Percentiles rank a stretch among this genome's conserved stretches.
phyloP scores from a whole-genome alignment of 495 filamentous ascomycete species.

The Daldinia vernicosa region DNA sequence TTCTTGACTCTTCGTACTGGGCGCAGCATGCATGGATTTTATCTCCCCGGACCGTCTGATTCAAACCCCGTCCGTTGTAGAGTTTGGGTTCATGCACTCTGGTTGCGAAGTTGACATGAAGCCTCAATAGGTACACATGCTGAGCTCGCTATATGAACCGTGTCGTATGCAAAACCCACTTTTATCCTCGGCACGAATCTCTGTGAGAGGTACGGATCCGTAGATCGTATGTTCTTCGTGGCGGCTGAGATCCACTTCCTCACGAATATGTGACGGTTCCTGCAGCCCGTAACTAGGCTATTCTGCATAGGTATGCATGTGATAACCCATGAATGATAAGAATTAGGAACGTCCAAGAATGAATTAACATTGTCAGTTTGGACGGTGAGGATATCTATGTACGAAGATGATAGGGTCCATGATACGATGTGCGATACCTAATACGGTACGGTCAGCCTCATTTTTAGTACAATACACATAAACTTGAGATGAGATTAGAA shows the following conservation, averaged over 20 bases:
- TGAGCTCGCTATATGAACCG: not conserved
- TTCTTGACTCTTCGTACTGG: not conserved
- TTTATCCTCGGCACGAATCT: not conserved
- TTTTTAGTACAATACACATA: not conserved
- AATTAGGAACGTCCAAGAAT: not conserved
- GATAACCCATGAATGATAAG: not conserved
- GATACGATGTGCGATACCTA: too few species aligned
- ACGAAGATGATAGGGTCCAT: too few species aligned
- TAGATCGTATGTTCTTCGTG: not conserved
- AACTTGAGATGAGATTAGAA: too few species aligned
- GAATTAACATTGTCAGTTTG: too few species aligned
- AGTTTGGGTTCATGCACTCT: not conserved
- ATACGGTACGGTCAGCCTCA: not conserved
- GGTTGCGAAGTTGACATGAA: not conserved
- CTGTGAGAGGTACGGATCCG: not conserved
- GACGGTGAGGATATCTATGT: too few species aligned
- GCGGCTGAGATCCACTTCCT: not conserved
- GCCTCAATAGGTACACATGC: not conserved
- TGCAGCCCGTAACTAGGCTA: not conserved
- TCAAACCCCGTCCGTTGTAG: not conserved
- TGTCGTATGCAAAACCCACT: not conserved
- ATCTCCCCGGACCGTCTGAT: not conserved
- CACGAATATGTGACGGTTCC: not conserved
- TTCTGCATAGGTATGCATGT: not conserved
- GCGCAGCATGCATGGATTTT: not conserved